Conservation (phyloP, 257 asterid species). For the Pogostemon cablin region DNA sequence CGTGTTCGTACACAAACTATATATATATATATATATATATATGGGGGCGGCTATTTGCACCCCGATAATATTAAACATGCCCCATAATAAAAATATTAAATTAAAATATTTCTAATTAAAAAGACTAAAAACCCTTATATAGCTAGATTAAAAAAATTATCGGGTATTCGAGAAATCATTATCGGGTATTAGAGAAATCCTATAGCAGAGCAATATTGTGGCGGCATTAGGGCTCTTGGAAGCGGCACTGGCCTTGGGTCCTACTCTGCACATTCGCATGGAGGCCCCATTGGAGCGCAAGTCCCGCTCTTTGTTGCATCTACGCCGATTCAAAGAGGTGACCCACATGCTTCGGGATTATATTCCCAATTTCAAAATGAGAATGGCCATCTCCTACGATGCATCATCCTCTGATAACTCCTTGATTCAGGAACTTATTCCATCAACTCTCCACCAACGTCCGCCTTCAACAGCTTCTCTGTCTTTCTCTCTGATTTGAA, state of each 20-base stretch:
- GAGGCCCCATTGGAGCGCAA: constrained; percentile 51
- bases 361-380: constrained; percentile 63
- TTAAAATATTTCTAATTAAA: too few species aligned
- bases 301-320: constrained; percentile 74
- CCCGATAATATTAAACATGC: too few species aligned
- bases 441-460: too few species aligned
- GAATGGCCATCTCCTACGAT: constrained; percentile 44
- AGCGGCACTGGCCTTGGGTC: constrained; percentile 56
- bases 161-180: too few species aligned
- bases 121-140: too few species aligned
- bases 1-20: too few species aligned
- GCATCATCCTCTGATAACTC: constrained; percentile 61
- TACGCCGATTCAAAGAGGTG: constrained; percentile 85
- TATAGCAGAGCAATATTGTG: constrained; percentile 48
- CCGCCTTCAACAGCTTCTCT: constrained; percentile 34
- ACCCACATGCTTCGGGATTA: constrained; percentile 86
- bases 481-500: constrained; percentile 62
- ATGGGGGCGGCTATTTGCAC: too few species aligned
- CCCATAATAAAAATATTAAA: too few species aligned
- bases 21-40: too few species aligned
- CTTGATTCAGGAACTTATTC: constrained; percentile 37
- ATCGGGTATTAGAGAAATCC: too few species aligned
- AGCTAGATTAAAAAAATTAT: too few species aligned
- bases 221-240: constrained; percentile 74
- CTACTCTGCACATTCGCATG: too few species aligned